Conservation (phyloP, 179 eudicot species). For the Drosera spatulata region DNA sequence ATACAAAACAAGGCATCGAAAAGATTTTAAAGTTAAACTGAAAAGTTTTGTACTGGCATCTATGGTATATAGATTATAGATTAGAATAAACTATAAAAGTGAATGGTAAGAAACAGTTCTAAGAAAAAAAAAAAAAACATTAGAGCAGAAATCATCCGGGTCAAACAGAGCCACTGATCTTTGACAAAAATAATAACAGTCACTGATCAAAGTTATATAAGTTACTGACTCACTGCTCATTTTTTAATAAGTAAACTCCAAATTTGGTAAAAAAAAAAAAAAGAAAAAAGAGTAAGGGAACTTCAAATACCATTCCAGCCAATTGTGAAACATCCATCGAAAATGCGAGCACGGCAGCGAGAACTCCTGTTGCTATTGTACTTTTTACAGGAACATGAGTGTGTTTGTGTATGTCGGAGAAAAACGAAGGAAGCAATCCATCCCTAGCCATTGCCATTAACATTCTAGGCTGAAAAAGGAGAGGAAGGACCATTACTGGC, state of each 20-base stretch:
- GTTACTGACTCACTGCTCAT: background rate
- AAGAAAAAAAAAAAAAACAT: too few relatives aligned
- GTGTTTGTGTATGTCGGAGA: constrained; percentile 48
- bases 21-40: background rate
- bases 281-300: too few relatives aligned
- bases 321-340: constrained; percentile 48
- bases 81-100: background rate
- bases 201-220: background rate
- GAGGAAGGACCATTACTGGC: background rate
- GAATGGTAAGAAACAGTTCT: too few relatives aligned
- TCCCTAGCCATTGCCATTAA: constrained; percentile 90
- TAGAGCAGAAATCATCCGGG: too few relatives aligned
- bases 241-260: background rate
- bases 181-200: too few relatives aligned
- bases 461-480: constrained; percentile 49
- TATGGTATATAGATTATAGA: background rate
- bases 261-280: background rate
- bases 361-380: constrained; percentile 49
- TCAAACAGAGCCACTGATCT: too few relatives aligned
- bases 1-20: too few relatives aligned
- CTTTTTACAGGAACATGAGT: constrained; percentile 72
- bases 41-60: too few relatives aligned
- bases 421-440: constrained; percentile 66
- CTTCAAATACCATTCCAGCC: constrained; percentile 61
- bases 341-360: constrained; percentile 51